Evolutionary conservation across 768 basidiomycete species (phyloP), one percentile per base, ranked within the genome.

Genomic region (Imleria badia): DNA sequence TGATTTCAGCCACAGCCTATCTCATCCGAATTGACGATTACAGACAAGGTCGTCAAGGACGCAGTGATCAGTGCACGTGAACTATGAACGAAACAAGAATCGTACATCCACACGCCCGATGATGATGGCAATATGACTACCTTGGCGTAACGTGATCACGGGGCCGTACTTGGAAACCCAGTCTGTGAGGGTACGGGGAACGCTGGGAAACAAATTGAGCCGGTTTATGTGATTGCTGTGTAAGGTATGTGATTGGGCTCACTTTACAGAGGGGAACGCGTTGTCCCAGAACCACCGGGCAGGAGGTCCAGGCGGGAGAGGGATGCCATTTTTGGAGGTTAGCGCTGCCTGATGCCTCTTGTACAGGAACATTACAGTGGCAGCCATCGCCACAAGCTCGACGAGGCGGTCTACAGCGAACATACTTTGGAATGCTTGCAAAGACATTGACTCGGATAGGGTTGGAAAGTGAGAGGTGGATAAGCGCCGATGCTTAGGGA

Each of bases 101-200:
- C 59, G 7, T 60, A 67, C 66, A 47, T 67, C 59, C 12, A 62
- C 41, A 10, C 66, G 56, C 4, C 61, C 64, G 10, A 69, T 48
- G 29, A 69, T 20, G 31, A 69, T 41, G 39, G 45, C 57, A 9
- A 65, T 20, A 3, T 56, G 33, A 13, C 47, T 62, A 1, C 84
- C 84, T 58, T 80, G 78, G 3, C 80, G 74, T 2, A 86, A 61
- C 0, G 79, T 73, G 54, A 84, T 78, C 1, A 86, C 72, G 0
- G 85, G 82, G 0, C 85, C 85, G 52, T 85, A 85, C 56, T 77
- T 62, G 49, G 79, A 72, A 2, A 79, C 78, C 78, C 80, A 82
- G 49, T 80, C 75, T 38, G 81, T 74, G 41, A 83, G 79, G 6
- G 52, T 60, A 20, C 20, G 57, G 15, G 65, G 61, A 34, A 64